Evolutionary conservation across 805 yeast species (phyloP).

Genomic region (Cyberlindnera euphorbiiphila): DNA sequence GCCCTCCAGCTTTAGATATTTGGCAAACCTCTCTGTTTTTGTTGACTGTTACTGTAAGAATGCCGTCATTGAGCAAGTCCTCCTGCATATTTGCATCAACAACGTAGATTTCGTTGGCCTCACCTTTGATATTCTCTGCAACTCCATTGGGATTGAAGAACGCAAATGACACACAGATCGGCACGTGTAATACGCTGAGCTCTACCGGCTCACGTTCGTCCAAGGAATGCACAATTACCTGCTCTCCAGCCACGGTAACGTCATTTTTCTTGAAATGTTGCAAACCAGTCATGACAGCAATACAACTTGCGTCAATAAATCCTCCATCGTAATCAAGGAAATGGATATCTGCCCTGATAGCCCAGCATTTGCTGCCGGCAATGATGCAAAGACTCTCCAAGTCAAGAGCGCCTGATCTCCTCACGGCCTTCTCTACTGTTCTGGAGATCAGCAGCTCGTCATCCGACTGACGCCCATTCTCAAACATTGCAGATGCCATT

Average conservation of each 20-base stretch:
- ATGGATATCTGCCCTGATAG: constrained; percentile 84
- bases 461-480: constrained; percentile 62
- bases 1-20: constrained; percentile 84
- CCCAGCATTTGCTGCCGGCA: constrained; percentile 92
- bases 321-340: constrained; percentile 91
- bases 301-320: constrained; percentile 82
- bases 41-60: constrained; percentile 80
- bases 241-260: constrained; percentile 63
- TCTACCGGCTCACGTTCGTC: constrained; percentile 86
- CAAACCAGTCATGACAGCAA: constrained; percentile 85
- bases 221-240: constrained; percentile 60
- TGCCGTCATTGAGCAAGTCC: constrained; percentile 72
- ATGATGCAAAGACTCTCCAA: constrained; percentile 85
- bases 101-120: constrained; percentile 54
- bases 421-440: constrained; percentile 84
- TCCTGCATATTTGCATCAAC: constrained; percentile 78
- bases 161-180: constrained; percentile 86
- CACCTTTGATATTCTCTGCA: constrained; percentile 71
- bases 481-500: constrained; percentile 85
- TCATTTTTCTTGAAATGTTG: constrained; percentile 84
- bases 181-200: constrained; percentile 80
- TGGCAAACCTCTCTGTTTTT: constrained; percentile 91
- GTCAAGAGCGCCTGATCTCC: constrained; percentile 88
- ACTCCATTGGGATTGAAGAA: constrained; percentile 66
- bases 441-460: constrained; percentile 80